Evolutionary conservation across 371 early-diverging fungal species (phyloP).

Genomic region (Catenaria anguillulae): DNA sequence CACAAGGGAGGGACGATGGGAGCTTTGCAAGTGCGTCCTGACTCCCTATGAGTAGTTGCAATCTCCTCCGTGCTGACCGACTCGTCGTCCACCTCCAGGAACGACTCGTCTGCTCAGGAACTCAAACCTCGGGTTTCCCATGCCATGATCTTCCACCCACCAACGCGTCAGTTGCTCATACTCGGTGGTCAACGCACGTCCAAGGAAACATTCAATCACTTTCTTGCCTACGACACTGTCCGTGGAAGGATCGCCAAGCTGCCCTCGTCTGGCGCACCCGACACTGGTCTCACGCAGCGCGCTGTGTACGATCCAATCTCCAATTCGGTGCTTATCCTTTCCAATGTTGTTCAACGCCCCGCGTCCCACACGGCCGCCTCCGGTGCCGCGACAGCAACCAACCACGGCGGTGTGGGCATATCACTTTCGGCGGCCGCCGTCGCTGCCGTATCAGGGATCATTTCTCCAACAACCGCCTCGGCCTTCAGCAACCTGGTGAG

Average conservation of each 20-base stretch:
- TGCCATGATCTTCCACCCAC: constrained; percentile 70
- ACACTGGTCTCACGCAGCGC: constrained; percentile 63
- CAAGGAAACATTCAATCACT: constrained; percentile 53
- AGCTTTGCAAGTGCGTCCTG: no score
- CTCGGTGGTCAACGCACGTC: constrained; percentile 70
- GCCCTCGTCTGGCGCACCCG: constrained; percentile 49
- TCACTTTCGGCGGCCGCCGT: not conserved
- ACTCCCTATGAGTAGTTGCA: no score
- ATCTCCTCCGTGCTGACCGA: no score
- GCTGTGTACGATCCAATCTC: constrained; percentile 57
- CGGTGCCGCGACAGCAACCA: no score
- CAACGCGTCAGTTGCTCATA: constrained; percentile 56
- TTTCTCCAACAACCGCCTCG: no score
- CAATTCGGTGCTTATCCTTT: constrained; percentile 68
- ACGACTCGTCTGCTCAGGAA: constrained; percentile 15
- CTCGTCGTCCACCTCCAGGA: constrained; percentile 12
- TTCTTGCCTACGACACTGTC: constrained; percentile 65
- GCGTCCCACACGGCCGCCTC: not conserved
- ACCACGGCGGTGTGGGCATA: no score
- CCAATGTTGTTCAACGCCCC: constrained; percentile 37
- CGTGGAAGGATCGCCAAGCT: constrained; percentile 52
- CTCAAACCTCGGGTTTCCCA: constrained; percentile 71
- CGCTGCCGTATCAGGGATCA: not conserved
- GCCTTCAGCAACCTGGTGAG: no score
- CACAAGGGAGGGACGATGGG: constrained; percentile 48